Conservation (phyloP, 768 basidiomycete genomes). For the Amanita pseudoporphyria region DNA sequence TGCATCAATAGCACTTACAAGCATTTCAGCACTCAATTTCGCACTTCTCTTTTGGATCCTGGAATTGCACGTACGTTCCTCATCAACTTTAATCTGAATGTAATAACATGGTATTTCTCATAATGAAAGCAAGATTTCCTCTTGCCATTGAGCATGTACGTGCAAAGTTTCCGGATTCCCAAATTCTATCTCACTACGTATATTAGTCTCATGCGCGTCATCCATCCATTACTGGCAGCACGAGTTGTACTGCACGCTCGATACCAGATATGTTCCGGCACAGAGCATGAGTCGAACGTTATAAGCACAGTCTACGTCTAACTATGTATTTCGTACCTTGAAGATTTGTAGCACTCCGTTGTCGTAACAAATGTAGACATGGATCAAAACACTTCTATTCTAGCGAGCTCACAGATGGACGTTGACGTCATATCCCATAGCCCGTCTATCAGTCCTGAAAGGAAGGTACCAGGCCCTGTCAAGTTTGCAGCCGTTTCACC, state of each 20-base stretch:
- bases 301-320: neutral
- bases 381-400: conserved; percentile 19
- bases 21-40: neutral
- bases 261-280: neutral
- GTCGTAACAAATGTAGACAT: too few relatives aligned
- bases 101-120: neutral
- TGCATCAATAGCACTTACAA: neutral
- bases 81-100: neutral
- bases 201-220: neutral
- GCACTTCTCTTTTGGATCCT: neutral
- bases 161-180: neutral
- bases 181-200: neutral
- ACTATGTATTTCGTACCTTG: neutral
- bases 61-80: neutral
- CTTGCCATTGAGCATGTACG: neutral
- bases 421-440: conserved; percentile 30
- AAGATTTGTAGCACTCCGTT: too few relatives aligned
- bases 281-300: neutral
- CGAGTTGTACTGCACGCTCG: conserved; percentile 3
- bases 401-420: conserved; percentile 21
- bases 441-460: conserved; percentile 54
- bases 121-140: neutral
- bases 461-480: conserved; percentile 55
- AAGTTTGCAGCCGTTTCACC: conserved; percentile 51
- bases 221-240: conserved; percentile 1